Percentiles rank a stretch among this genome's conserved stretches.
These are phyloP conservation scores for Pistacia atlantica DNA, from an alignment of 345 rosid genomes.

Conservation along the genomic window DNA sequence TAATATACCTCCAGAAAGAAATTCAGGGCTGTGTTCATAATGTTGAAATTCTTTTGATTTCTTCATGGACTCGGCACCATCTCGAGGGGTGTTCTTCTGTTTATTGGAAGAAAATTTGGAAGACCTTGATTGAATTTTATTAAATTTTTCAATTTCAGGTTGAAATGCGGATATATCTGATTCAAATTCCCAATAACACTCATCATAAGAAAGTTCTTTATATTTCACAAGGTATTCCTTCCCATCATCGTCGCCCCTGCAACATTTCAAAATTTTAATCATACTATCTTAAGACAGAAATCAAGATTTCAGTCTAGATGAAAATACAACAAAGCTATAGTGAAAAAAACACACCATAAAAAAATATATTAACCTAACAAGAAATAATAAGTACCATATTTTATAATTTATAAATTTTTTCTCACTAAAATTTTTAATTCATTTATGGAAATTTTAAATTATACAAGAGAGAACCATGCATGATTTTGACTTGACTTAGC, in stretches of 20 bases:
- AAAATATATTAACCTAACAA: not conserved
- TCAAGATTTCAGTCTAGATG: not conserved
- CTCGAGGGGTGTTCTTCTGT: constrained; percentile 46
- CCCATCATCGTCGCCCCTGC: constrained; percentile 83
- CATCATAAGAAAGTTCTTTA: constrained; percentile 95
- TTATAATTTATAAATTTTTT: not conserved
- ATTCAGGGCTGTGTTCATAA: constrained; percentile 80
- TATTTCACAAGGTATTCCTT: constrained; percentile 92
- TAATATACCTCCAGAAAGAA: constrained; percentile 82
- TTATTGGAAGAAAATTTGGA: constrained; percentile 46
- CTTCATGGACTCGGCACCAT: constrained; percentile 56
- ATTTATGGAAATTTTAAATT: not conserved
- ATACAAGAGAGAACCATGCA: not conserved
- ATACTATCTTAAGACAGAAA: constrained; percentile 1
- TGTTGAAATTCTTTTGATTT: constrained; percentile 84
- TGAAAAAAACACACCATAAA: not conserved
- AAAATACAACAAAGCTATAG: not conserved
- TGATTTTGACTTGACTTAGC: not conserved
- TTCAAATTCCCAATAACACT: constrained; percentile 98
- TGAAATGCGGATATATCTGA: constrained; percentile 88
- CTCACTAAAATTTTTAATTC: not conserved
- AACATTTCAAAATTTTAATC: constrained; percentile 32
- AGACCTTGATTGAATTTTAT: constrained; percentile 65
- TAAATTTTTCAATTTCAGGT: constrained; percentile 82
- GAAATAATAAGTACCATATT: not conserved